phyloP scores from a whole-genome alignment of 352 stramenopile species.

The Vaucheria bursata region DNA sequence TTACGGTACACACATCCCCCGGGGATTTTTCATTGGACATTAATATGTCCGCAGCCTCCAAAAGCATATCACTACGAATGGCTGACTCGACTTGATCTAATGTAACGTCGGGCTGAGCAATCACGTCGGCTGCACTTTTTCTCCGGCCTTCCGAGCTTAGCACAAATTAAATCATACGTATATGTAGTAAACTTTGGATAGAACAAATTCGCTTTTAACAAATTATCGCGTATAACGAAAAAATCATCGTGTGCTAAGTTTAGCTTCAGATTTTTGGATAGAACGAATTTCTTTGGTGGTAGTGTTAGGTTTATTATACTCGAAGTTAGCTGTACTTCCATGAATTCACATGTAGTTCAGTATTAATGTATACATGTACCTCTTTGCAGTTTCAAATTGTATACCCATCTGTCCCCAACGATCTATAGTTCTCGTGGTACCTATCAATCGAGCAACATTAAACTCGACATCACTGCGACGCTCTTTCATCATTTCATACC shows the following conservation, averaged over 20 bases:
- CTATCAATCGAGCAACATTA: constrained; percentile 49
- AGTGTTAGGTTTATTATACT: too few species aligned
- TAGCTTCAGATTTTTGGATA: too few species aligned
- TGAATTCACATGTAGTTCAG: too few species aligned
- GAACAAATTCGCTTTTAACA: too few species aligned
- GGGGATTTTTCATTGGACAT: constrained; percentile 7
- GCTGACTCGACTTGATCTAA: constrained; percentile 18
- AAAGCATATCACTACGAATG: neutral
- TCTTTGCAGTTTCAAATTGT: constrained; percentile 3
- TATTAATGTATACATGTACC: too few species aligned
- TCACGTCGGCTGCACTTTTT: constrained; percentile 36
- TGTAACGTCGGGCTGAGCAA: constrained; percentile 41
- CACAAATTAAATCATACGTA: too few species aligned
- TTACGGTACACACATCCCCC: constrained; percentile 17
- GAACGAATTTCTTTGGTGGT: too few species aligned
- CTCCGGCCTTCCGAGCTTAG: constrained; percentile 28
- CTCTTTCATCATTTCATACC: constrained; percentile 5
- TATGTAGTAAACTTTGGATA: too few species aligned
- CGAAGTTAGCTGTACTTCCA: too few species aligned
- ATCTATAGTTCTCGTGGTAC: constrained; percentile 61
- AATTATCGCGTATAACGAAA: too few species aligned
- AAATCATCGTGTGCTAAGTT: too few species aligned
- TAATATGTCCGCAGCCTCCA: constrained; percentile 13
- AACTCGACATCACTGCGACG: constrained; percentile 30
- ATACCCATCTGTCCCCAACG: constrained; percentile 10